Evolutionary conservation across 805 yeast species (phyloP).

Genomic region (Gaillardinia entomophila): DNA sequence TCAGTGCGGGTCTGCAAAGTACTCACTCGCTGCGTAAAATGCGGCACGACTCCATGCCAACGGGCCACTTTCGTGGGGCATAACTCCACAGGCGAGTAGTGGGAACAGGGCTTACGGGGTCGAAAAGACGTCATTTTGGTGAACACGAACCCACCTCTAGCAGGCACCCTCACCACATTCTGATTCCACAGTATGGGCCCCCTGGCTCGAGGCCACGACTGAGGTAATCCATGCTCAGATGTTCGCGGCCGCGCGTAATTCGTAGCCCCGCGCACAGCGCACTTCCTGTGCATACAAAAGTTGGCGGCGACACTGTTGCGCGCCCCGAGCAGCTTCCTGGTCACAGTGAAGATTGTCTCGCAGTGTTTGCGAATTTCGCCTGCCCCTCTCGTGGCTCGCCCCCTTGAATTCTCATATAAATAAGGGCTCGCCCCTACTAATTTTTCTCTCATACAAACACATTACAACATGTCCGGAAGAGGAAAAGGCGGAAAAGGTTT

Average conservation of each 20-base stretch:
- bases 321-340: background rate
- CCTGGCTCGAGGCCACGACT: background rate
- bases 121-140: too few relatives aligned
- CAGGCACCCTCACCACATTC: too few relatives aligned
- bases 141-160: too few relatives aligned
- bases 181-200: too few relatives aligned
- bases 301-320: background rate
- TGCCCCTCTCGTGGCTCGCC: background rate
- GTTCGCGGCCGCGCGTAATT: background rate
- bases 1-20: too few relatives aligned
- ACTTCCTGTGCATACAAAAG: background rate
- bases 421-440: background rate
- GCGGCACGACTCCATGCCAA: too few relatives aligned
- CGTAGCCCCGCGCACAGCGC: background rate
- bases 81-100: too few relatives aligned
- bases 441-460: background rate
- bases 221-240: too few relatives aligned
- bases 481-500: slow-evolving; percentile 99
- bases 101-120: too few relatives aligned
- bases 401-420: background rate
- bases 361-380: background rate
- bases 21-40: too few relatives aligned
- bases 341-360: background rate
- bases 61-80: too few relatives aligned
- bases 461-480: slow-evolving; percentile 85